Evolutionary conservation across 352 stramenopile species (phyloP).

Genomic region (Albugo laibachii): DNA sequence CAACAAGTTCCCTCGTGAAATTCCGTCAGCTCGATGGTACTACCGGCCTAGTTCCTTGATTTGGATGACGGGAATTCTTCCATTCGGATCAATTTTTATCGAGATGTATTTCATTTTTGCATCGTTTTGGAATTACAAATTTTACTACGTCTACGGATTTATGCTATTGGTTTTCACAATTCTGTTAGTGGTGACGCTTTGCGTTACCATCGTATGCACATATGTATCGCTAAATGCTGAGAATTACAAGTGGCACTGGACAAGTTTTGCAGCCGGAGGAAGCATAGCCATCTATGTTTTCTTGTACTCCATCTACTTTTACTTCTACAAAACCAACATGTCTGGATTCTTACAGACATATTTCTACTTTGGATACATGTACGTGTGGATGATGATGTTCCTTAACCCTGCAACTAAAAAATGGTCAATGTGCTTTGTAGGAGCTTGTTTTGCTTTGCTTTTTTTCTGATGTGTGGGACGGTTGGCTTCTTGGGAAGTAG

Average conservation of each 20-base stretch:
- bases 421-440: conserved; percentile 13
- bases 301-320: conserved; percentile 98
- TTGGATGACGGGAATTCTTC: conserved; percentile 89
- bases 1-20: conserved; percentile 91
- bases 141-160: conserved; percentile 99
- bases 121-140: conserved; percentile 99
- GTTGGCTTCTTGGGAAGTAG: conserved; percentile 82
- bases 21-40: conserved; percentile 65
- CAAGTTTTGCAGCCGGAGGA: conserved; percentile 85
- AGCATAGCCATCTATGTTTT: conserved; percentile 96
- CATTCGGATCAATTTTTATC: conserved; percentile 99
- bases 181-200: conserved; percentile 93
- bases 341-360: conserved; percentile 94
- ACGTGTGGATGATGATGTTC: conserved; percentile 5
- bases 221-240: conserved; percentile 98
- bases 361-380: conserved; percentile 99
- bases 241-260: conserved; percentile 99
- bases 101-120: conserved; percentile 99
- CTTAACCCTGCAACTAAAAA: neutral
- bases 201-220: conserved; percentile 96
- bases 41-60: conserved; percentile 79
- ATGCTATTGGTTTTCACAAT: conserved; percentile 97
- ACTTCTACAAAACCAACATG: conserved; percentile 99
- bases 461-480: conserved; percentile 87
- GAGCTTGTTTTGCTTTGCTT: conserved; percentile 80